Percentiles rank a stretch among this genome's conserved stretches.
Conservation (phyloP, 495 filamentous ascomycete species). For the Xylaria nigripes region DNA sequence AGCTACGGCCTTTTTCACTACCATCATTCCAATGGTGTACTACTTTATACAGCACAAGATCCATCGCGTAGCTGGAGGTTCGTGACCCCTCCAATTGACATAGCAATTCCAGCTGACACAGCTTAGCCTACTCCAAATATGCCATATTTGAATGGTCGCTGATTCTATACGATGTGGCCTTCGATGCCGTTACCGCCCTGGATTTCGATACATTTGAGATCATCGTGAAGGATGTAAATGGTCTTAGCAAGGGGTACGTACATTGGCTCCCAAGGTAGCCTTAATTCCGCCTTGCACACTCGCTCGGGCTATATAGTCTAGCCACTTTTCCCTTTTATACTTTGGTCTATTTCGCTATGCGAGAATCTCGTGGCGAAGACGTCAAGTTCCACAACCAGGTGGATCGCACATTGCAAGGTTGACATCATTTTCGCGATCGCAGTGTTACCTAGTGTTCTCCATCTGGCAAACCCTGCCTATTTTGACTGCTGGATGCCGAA, state of each 20-base stretch:
- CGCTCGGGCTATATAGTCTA: constrained; percentile 17
- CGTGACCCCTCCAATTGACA: constrained; percentile 20
- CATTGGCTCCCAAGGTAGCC: constrained; percentile 83
- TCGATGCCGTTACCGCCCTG: constrained; percentile 92
- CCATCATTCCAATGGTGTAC: constrained; percentile 83
- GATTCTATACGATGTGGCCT: constrained; percentile 90
- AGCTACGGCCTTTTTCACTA: constrained; percentile 80
- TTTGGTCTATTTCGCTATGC: background rate
- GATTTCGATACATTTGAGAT: constrained; percentile 91
- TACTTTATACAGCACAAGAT: constrained; percentile 99
- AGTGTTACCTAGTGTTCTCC: background rate
- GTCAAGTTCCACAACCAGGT: background rate
- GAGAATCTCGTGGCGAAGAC: background rate
- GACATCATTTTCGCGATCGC: background rate
- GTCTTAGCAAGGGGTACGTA: constrained; percentile 98
- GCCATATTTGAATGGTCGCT: constrained; percentile 97
- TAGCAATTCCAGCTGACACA: constrained; percentile 6
- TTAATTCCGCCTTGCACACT: constrained; percentile 15
- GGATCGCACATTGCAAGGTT: background rate
- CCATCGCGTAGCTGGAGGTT: constrained; percentile 89
- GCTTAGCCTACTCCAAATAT: constrained; percentile 85
- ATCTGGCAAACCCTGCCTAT: background rate
- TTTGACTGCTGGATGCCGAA: background rate
- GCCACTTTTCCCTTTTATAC: background rate
- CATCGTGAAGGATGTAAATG: constrained; percentile 80